phyloP scores from a whole-genome alignment of 495 filamentous ascomycete genomes.

The Hyaloscypha bicolor region DNA sequence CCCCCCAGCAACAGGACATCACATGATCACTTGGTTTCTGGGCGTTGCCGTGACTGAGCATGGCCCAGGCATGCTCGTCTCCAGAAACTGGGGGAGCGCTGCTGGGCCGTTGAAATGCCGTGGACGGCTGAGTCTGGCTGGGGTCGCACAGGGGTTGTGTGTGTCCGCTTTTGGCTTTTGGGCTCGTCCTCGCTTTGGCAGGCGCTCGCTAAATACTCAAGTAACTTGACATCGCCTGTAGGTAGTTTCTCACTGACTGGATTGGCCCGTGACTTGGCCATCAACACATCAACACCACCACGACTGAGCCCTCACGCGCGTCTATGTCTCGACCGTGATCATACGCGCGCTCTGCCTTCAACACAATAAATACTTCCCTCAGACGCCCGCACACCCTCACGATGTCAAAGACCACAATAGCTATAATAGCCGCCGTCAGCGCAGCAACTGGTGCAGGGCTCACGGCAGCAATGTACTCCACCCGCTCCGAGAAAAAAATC shows the following conservation, averaged over 20 bases:
- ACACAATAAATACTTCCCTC: slow-evolving; percentile 24
- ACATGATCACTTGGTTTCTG: not conserved
- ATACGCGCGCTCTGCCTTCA: slow-evolving; percentile 14
- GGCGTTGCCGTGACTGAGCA: not conserved
- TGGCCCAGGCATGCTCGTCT: not conserved
- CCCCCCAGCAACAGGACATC: not conserved
- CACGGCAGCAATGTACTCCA: slow-evolving; percentile 77
- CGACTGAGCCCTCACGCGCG: slow-evolving; percentile 23
- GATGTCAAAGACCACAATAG: slow-evolving; percentile 88
- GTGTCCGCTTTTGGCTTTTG: not conserved
- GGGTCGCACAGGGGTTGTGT: not conserved
- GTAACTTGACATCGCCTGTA: not conserved
- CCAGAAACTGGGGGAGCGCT: not conserved
- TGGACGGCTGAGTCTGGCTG: not conserved
- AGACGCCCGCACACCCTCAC: not conserved
- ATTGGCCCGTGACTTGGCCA: slow-evolving; percentile 15
- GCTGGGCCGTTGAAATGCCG: too few species aligned
- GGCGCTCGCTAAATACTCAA: not conserved
- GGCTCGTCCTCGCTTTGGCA: not conserved
- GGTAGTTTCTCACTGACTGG: not conserved
- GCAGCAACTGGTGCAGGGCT: slow-evolving; percentile 86
- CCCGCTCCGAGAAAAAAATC: slow-evolving; percentile 53
- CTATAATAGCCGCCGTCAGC: slow-evolving; percentile 84
- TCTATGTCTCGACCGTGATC: slow-evolving; percentile 26
- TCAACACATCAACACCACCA: slow-evolving; percentile 18